Evolutionary conservation across 306 rosid species (phyloP), one percentile per base, ranked within the genome.

Genomic region (Prunus mongolica): DNA sequence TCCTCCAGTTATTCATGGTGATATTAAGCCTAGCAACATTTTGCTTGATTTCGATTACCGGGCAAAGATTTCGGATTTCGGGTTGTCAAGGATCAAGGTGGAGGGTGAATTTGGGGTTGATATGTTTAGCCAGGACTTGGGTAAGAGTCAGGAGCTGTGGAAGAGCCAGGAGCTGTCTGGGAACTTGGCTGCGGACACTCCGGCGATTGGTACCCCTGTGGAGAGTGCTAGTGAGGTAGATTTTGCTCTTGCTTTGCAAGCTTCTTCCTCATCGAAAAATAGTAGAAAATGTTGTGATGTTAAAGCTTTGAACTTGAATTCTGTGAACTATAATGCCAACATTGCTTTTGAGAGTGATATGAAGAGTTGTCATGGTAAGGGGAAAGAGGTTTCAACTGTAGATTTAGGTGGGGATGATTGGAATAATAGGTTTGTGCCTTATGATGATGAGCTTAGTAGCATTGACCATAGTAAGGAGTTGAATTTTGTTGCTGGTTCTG

Each of bases 1-100:
- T 81, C 96, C 98, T 2, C 98, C 98, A 4, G 96, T 95, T 63
- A 92, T 95, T 65, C 98, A 92, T 73, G 98, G 98, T 9, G 98
- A 95, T 58, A 70, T 94, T 63, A 94, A 94, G 81, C 98, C 98
- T 10, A 90, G 98, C 82, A 94, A 94, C 81, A 91, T 95, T 56
- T 85, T 95, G 55, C 93, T 95, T 16, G 97, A 95, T 78, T 77
- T 86, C 0, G 93, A 89, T 28, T 74, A 71, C 77, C 82, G 88
- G 6, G 96, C 90, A 2, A 95, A 87, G 88, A 73, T 92, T 69
- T 92, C 98, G 0, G 98, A 92, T 60, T 92, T 95, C 8, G 97
- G 98, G 6, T 69, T 95, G 90, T 95, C 98, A 18, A 92, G 97
- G 89, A 88, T 92, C 67, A 95, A 92, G 81, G 91, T 86, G 80